Evolutionary conservation across 768 basidiomycete genomes (phyloP), one percentile per base, ranked within the genome.

Genomic region (Lanmaoa rubissima): DNA sequence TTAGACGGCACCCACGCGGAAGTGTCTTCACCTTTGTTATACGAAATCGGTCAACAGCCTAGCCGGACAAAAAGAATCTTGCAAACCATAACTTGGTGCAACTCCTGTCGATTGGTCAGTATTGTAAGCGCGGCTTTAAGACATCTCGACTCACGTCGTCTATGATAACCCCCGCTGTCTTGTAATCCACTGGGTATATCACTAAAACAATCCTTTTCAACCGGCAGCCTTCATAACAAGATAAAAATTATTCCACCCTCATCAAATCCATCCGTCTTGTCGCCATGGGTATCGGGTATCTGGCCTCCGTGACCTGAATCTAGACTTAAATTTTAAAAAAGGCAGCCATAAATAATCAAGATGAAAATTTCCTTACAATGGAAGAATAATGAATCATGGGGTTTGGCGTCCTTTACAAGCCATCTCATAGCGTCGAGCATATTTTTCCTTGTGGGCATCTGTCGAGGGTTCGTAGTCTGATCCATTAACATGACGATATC

Each of bases 271-370:
- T 91, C 88, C 0, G 78, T 73, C 71, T 95, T 87, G 61, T 92
- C 91, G 4, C 90, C 90, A 61, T 91, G 80, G 2, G 73, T 58
- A 71, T 97, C 94, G 51, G 77, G 78, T 3, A 87, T 86, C 67
- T 95, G 94, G 11, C 94, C 96, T n/a, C 97, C 96, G 64, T 98
- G 95, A 0, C 95, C 96, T 1, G 94, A 96, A 73, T 92, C 89
- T 90, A 54, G 26, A 53, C 3, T 24, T 24, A 24, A 24, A 24
- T 24, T 10, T n/a, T 28, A 42, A 5, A 43, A 39, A 8, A 42
- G 52, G 3, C 7, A 35, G 1, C 7, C 14, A 32, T 19, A 8
- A 40, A 35, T 26, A 19, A 32, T 31, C 11, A 41, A 14, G 7
- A 13, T 38, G 21, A 2, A 0, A 7, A 28, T 7, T 19, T 35